phyloP scores from a whole-genome alignment of 495 filamentous ascomycete genomes.

The Penicillium daleae region DNA sequence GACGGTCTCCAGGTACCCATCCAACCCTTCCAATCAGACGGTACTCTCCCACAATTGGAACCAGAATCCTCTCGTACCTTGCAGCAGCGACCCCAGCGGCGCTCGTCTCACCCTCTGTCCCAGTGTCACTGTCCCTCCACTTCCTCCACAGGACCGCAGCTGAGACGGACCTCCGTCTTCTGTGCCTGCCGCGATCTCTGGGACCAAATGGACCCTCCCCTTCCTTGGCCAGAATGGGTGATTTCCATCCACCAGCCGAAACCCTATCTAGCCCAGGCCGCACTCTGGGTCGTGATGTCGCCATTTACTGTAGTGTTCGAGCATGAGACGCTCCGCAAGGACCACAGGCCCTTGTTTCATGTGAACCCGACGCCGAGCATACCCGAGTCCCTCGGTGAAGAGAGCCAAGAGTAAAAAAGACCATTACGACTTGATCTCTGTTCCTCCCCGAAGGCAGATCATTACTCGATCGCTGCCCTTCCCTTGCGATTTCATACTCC shows the following conservation, averaged over 20 bases:
- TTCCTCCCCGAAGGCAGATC: neutral
- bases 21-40: slow-evolving; percentile 22
- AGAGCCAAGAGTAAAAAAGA: neutral
- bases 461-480: slow-evolving; percentile 12
- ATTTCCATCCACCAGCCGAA: slow-evolving; percentile 18
- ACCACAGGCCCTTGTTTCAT: slow-evolving; percentile 1
- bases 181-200: slow-evolving; percentile 5
- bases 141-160: neutral
- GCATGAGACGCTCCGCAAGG: neutral
- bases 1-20: neutral
- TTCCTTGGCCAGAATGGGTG: slow-evolving; percentile 2
- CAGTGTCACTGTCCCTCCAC: neutral
- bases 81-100: neutral
- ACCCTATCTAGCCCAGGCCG: slow-evolving; percentile 22
- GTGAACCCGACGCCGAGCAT: slow-evolving; percentile 3
- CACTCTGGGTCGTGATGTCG: neutral
- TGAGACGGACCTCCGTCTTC: slow-evolving; percentile 10
- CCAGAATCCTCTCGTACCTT: neutral
- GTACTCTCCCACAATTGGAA: neutral
- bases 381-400: slow-evolving; percentile 6
- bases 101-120: slow-evolving; percentile 1
- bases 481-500: slow-evolving; percentile 5
- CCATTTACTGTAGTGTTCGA: neutral
- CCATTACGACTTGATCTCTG: neutral
- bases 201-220: neutral